Percentiles rank a stretch among this genome's conserved stretches.
phyloP scores from a whole-genome alignment of 164 flowering plant species.

The Aristolochia fimbriata region DNA sequence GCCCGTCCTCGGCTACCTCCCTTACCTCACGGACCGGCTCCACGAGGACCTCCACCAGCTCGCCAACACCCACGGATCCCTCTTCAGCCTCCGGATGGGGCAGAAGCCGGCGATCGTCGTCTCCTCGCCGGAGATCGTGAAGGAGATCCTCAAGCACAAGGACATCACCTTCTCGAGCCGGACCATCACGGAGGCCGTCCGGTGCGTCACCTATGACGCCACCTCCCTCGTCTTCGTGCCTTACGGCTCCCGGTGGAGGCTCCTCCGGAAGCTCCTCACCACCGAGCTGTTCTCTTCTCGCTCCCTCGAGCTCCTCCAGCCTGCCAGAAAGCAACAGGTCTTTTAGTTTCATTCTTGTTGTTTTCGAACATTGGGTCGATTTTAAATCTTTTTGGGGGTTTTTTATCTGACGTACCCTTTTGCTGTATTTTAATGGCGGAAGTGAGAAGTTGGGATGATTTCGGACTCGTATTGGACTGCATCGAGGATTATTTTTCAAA shows the following conservation, averaged over 20 bases:
- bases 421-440: too few species aligned
- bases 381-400: neutral
- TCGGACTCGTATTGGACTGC: too few species aligned
- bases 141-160: slow-evolving; percentile 21
- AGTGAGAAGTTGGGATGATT: too few species aligned
- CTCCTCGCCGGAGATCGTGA: slow-evolving; percentile 19
- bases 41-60: slow-evolving; percentile 22
- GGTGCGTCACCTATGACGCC: slow-evolving; percentile 15
- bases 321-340: slow-evolving; percentile 20
- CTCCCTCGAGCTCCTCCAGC: slow-evolving; percentile 18
- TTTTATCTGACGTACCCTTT: too few species aligned
- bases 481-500: too few species aligned
- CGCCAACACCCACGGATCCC: slow-evolving; percentile 15
- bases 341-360: neutral
- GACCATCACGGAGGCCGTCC: slow-evolving; percentile 22
- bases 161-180: slow-evolving; percentile 25
- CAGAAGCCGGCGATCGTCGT: slow-evolving; percentile 23
- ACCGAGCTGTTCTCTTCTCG: slow-evolving; percentile 22
- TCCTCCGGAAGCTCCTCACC: slow-evolving; percentile 19
- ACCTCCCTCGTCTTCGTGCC: slow-evolving; percentile 23
- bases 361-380: neutral
- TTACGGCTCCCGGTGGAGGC: slow-evolving; percentile 20
- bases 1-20: slow-evolving; percentile 22
- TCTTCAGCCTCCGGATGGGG: slow-evolving; percentile 22
- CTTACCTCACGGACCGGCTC: slow-evolving; percentile 18